Base-by-base conservation (phyloP, 129 eudicot species). In the Helianthus tuberosus region DNA sequence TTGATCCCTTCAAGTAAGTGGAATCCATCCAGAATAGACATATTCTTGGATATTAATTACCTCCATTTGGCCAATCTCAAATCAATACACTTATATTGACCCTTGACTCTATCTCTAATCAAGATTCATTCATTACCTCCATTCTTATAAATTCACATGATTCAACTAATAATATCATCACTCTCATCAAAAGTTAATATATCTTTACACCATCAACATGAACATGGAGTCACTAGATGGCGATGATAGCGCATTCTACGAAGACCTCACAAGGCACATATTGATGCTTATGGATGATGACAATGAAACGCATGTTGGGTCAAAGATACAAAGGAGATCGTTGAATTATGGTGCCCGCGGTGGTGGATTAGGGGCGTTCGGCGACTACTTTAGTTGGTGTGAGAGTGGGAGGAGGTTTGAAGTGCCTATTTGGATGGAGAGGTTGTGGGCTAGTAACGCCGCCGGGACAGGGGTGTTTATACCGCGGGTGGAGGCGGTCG, bases 391-490 rank as follows among this genome's bases (percentile, higher is more conserved):
- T 69, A 71, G 81, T 59, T 88, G 97, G 93, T 74, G 39, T 1
- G 91, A 68, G 11, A 66, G 67, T 68, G 78, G 69, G 11, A 32
- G 35, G 27, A 39, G 53, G 35, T 49, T 71, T 27, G 81, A 69
- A 53, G 89, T 81, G 46, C 95, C 91, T 6, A 32, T 53, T 66
- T 82, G 88, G 89, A 51, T 88, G 20, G 54, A 62, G 61, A 82
- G 77, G 63, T 76, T 88, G 85, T 91, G 95, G 95, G 58, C 38
- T 44, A 74, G 81, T 46, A 69, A 79, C 29, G 44, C 23, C 1
- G 23, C 11, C 16, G 95, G 97, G 55, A 91, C 97, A 2, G 95
- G 97, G 59, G 97, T 91, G 75, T 91, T 91, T 74, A 91, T 91
- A 73, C 97, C 97, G 10, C 86, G 64, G n/a, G 63, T 32, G 17